These are phyloP conservation scores for Azolla pinnata DNA, from an alignment of 75 land plant genomes.

Conservation along the genomic window DNA sequence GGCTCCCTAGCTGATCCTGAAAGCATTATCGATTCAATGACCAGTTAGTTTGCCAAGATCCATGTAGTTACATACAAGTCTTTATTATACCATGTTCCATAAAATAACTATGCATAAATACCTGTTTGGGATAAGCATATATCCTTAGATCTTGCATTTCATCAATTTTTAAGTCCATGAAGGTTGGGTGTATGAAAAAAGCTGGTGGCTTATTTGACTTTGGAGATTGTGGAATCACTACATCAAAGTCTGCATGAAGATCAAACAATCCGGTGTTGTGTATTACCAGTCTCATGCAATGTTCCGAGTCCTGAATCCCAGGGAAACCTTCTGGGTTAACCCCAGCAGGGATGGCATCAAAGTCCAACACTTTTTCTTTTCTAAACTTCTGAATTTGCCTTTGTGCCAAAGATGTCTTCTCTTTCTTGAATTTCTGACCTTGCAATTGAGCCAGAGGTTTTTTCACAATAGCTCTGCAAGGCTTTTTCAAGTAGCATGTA, in stretches of 20 bases:
- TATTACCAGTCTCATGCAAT: slow-evolving; percentile 16
- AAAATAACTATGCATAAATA: not conserved
- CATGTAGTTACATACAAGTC: not conserved
- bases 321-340: slow-evolving; percentile 21
- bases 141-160: slow-evolving; percentile 16
- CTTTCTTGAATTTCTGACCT: slow-evolving; percentile 1
- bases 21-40: not conserved
- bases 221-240: not conserved
- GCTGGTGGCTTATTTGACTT: not conserved
- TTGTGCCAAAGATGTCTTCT: not conserved
- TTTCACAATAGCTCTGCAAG: not conserved
- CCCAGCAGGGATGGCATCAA: slow-evolving; percentile 19
- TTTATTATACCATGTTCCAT: not conserved
- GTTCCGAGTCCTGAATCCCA: slow-evolving; percentile 24
- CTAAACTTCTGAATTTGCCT: slow-evolving; percentile 6
- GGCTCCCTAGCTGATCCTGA: slow-evolving; percentile 23
- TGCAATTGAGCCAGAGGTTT: not conserved
- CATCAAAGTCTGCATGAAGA: slow-evolving; percentile 32
- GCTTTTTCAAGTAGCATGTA: not conserved
- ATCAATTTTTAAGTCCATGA: slow-evolving; percentile 26
- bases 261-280: slow-evolving; percentile 28
- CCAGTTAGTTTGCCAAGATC: not conserved
- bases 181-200: slow-evolving; percentile 19
- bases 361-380: slow-evolving; percentile 18
- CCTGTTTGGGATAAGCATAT: slow-evolving; percentile 21